phyloP scores from a whole-genome alignment of 331 rosid species.

The Telfairia occidentalis region DNA sequence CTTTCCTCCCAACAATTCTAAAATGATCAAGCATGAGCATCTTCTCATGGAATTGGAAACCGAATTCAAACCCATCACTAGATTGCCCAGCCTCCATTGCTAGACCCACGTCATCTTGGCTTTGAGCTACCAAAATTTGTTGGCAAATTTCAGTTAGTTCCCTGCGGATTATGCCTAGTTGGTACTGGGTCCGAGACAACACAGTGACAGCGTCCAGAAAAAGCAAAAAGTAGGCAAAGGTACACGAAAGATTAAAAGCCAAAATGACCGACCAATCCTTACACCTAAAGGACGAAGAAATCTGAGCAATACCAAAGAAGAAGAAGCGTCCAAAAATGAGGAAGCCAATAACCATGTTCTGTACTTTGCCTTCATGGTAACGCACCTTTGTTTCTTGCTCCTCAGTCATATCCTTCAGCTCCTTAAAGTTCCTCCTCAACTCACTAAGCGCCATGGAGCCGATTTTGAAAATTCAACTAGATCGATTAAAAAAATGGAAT shows the following conservation, averaged over 20 bases:
- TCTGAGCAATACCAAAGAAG: not conserved
- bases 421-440: not conserved
- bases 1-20: not conserved
- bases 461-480: not conserved
- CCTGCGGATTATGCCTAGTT: not conserved
- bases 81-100: not conserved
- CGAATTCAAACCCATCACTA: not conserved
- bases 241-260: not conserved
- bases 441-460: not conserved
- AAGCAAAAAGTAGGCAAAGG: not conserved
- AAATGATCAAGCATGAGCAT: not conserved
- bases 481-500: not conserved
- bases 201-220: slow-evolving; percentile 3
- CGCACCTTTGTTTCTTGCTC: not conserved
- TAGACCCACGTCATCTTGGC: not conserved
- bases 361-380: not conserved
- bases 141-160: not conserved
- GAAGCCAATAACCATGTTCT: not conserved
- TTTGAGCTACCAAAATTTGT: not conserved
- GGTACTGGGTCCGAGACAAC: not conserved
- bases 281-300: not conserved
- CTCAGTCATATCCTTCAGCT: not conserved
- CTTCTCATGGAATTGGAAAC: not conserved
- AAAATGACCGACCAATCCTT: slow-evolving; percentile 5
- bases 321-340: not conserved